Conservation (phyloP, 768 basidiomycete species). For the Krasilnikovozyma curviuscula region DNA sequence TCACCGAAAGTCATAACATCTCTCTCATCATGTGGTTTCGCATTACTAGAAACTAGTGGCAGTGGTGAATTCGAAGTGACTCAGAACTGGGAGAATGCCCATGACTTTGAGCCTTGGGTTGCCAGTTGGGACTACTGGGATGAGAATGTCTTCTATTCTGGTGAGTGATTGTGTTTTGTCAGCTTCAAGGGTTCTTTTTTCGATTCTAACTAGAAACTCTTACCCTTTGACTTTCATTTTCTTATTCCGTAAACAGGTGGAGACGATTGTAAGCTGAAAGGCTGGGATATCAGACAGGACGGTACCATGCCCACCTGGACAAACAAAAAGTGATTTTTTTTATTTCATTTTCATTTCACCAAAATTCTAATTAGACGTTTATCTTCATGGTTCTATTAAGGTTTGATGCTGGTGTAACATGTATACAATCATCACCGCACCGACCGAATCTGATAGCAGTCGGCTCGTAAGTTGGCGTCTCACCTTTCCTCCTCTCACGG, state of each 20-base stretch:
- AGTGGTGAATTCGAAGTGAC: conserved; percentile 33
- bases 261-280: conserved; percentile 74
- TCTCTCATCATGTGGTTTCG: conserved; percentile 56
- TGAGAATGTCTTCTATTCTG: conserved; percentile 59
- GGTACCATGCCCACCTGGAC: conserved; percentile 41
- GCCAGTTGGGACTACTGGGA: conserved; percentile 82
- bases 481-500: not conserved
- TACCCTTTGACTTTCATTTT: not conserved
- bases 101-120: conserved; percentile 88
- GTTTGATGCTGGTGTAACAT: conserved; percentile 81
- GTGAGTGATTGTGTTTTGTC: conserved; percentile 28
- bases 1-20: conserved; percentile 42
- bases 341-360: not conserved
- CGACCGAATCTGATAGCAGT: conserved; percentile 67
- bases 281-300: conserved; percentile 66
- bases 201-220: not conserved
- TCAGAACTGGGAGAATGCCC: conserved; percentile 62
- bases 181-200: not conserved
- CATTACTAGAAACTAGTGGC: conserved; percentile 33
- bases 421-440: conserved; percentile 66
- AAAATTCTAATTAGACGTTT: conserved; percentile 4
- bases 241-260: conserved; percentile 51
- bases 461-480: conserved; percentile 44
- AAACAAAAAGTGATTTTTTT: conserved; percentile 44
- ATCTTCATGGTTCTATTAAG: conserved; percentile 28